Evolutionary conservation across 108 stramenopile genomes (phyloP), one percentile per base, ranked within the genome.

Genomic region (Fragilaria crotonensis): DNA sequence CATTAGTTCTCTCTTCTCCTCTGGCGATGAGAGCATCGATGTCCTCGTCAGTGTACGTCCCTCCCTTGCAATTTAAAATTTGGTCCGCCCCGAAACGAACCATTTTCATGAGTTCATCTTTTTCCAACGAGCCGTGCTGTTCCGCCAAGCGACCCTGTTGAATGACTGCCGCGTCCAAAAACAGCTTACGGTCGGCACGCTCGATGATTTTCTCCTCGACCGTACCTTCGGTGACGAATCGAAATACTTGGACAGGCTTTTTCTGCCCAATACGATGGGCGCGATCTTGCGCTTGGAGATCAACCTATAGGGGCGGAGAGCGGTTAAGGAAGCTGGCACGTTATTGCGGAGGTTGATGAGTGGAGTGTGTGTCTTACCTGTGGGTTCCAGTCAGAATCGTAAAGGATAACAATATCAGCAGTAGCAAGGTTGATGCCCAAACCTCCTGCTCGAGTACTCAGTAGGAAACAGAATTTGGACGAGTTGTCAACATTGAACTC

Each of bases 131-230:
- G 21, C 80, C 67, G 72, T 95, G 75, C 63, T 96, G 85, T 61
- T 98, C 94, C 18, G 90, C 88, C 19, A 98, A 69, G 25, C 94
- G 79, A 4, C 92, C 96, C 72, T 97, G 97, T 77, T 99, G 97
- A 67, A 99, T 97, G 26, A 99, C 97, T 25, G 96, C 97, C 21
- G 99, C 97, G 66, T 99, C 98, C 31, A 99, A 79, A 71, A 97
- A 99, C 14, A 99, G 86, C 77, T 99, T 99, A 26, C 90, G 78
- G 65, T 98, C 97, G 2, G 98, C 98, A 25, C 98, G 82, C 70
- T 99, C 97, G 23, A 98, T 95, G 50, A 99, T 97, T 74, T 97
- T 97, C 70, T 99, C 98, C 72, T 97, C 97, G 11, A 99, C 96
- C 4, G 96, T 96, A 23, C 95, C 95, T 65, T 99, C 96, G 1